Evolutionary conservation across 768 basidiomycete species (phyloP), one percentile per base, ranked within the genome.

Genomic region (Macrocybe gigantea): DNA sequence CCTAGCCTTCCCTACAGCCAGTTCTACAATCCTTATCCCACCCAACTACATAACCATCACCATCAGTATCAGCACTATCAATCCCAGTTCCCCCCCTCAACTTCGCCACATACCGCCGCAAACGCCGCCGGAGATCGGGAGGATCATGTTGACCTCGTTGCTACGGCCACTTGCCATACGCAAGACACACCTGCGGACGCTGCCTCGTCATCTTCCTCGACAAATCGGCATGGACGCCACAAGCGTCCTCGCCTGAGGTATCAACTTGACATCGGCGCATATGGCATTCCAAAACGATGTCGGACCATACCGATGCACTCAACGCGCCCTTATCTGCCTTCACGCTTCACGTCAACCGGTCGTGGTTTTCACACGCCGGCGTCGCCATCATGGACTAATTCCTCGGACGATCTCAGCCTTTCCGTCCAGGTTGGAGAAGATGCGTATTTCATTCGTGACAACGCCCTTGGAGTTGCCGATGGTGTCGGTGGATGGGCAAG

Each of bases 381-480:
- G 22, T 22, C 22, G 4, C 22, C 22, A 22, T 22, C 22, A 22
- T 22, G 22, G 22, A 22, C 22, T 4, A 22, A 4, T 22, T 22
- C 66, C 45, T 45, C 56, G 0, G 64, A 69, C 12, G 62, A 67
- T 8, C 38, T 61, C 2, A 63, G 68, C 22, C 73, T 85, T 9
- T 75, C 88, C 0, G 82, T 86, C 0, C 86, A 90, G 59, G 83
- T 96, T 8, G 93, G 93, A 36, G 93, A 97, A 63, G 93, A 97
- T 59, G 89, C 93, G 5, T 95, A 93, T 59, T 91, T 91, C 52
- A 67, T 90, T 5, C 70, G 79, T 5, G 78, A 83, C 49, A 88
- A 93, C 59, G 88, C 91, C 5, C 84, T 98, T 73, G 94, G 94
- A 12, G 85, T 98, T 7, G 91, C 93, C 3, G 94, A 97, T 60